Conservation (phyloP, 2,329 filamentous ascomycete genomes). For the Graphilbum sp. region DNA sequence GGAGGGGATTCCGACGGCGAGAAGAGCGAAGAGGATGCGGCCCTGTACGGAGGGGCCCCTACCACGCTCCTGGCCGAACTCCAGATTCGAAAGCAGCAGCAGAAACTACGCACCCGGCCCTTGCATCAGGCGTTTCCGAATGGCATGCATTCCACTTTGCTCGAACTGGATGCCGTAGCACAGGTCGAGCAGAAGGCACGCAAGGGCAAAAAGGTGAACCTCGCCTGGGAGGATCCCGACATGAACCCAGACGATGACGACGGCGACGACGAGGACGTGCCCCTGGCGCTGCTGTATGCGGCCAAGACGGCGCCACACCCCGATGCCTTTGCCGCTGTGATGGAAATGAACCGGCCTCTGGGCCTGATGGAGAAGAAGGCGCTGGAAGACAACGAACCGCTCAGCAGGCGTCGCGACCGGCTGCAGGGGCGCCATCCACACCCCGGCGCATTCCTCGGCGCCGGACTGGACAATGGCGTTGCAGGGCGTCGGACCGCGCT, state of each 20-base stretch:
- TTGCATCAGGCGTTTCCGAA: conserved; percentile 45
- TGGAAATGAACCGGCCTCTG: conserved; percentile 46
- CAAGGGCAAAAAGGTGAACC: conserved; percentile 57
- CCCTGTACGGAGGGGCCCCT: conserved; percentile 48
- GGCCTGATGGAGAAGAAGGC: conserved; percentile 69
- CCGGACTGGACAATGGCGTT: conserved; percentile 3
- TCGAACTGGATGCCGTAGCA: conserved; percentile 81
- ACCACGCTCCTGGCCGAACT: conserved; percentile 87
- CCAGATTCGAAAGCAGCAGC: conserved; percentile 76
- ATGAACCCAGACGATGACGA: conserved; percentile 28
- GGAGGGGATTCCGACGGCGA: conserved; percentile 2
- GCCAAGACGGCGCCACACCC: conserved; percentile 35
- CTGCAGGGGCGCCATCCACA: conserved; percentile 44
- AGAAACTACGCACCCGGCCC: conserved; percentile 62
- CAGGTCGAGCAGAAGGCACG: conserved; percentile 67
- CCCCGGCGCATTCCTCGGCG: conserved; percentile 13
- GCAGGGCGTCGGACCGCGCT: conserved; percentile 28
- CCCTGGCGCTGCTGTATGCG: conserved; percentile 65
- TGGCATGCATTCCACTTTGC: conserved; percentile 78
- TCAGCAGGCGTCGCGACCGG: conserved; percentile 60
- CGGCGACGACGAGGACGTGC: conserved; percentile 76
- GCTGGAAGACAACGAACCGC: conserved; percentile 81
- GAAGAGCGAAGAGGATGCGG: conserved; percentile 5
- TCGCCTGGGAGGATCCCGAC: conserved; percentile 73
- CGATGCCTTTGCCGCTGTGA: conserved; percentile 27